A percentile compares a stretch with the other conserved stretches of the same genome.
phyloP scores from a whole-genome alignment of 1,139 yeast genomes.

The Geotrichum fermentans region DNA sequence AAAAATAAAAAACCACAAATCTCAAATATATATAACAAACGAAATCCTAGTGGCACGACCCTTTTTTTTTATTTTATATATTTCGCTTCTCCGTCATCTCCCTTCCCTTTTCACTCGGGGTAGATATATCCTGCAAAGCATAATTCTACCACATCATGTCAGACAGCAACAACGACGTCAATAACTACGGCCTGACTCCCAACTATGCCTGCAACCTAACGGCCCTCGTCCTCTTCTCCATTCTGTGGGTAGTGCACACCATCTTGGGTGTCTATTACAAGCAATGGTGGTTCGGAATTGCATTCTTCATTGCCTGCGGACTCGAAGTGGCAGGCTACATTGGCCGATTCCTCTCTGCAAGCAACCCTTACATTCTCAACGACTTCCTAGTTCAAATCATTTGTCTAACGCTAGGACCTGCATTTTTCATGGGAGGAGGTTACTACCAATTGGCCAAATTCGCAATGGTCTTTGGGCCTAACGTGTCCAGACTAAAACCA shows the following conservation, averaged over 20 bases:
- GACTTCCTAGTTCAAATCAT: conserved; percentile 63
- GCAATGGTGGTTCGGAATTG: conserved; percentile 70
- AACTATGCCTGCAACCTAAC: conserved; percentile 47
- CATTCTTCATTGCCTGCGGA: conserved; percentile 57
- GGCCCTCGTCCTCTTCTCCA: conserved; percentile 46
- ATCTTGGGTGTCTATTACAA: conserved; percentile 43
- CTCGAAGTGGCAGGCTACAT: conserved; percentile 70
- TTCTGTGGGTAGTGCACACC: conserved; percentile 43
- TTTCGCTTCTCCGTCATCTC: too few relatives aligned
- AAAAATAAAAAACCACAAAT: too few relatives aligned
- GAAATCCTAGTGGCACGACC: too few relatives aligned
- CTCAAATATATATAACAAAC: too few relatives aligned
- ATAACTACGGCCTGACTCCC: conserved; percentile 44
- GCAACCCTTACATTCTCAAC: conserved; percentile 39
- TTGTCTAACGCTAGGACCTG: conserved; percentile 76
- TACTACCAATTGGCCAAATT: conserved; percentile 73
- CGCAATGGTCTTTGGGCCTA: conserved; percentile 63
- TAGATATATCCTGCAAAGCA: too few relatives aligned
- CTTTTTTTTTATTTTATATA: too few relatives aligned
- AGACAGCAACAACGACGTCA: conserved; percentile 15
- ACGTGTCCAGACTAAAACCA: conserved; percentile 61
- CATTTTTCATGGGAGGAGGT: conserved; percentile 84
- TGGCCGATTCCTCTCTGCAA: conserved; percentile 52
- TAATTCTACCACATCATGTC: not conserved
- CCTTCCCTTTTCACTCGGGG: too few relatives aligned